Base-by-base conservation (phyloP, 2,329 filamentous ascomycete genomes). In the Stemphylium vesicarium region DNA sequence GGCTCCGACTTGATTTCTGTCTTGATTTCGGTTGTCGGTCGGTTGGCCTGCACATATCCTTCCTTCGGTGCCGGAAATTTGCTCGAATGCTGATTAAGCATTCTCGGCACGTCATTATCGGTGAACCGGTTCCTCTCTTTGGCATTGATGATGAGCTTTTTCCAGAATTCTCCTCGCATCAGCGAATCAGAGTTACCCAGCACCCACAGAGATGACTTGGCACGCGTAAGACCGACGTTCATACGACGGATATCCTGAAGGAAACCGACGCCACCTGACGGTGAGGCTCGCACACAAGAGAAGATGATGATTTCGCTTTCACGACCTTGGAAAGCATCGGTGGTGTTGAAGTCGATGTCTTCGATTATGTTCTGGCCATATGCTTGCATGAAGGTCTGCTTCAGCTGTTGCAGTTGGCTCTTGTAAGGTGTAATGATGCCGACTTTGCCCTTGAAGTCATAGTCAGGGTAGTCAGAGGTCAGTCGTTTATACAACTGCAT, bases 391-490 rank as follows among this genome's bases (percentile, higher is more conserved):
- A 99, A 99, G 2, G 88, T 87, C 41, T 82, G 81, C 60, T 90
- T 92, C 54, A 99, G 82, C 73, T 92, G 88, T 52, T 84, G 86
- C 12, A 99, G 80, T 74, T 99, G 95, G 16, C 92, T 92, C 74
- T 98, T 99, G 78, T 99, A 99, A 0, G 94, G 95, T 0, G 96
- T 98, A 72, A 99, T 99, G 74, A 99, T 94, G 65, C 95, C 95
- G 50, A 99, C 89, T 72, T 96, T 96, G 58, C 90, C 87, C 35
- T 83, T 85, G 64, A 95, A 87, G 66, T 96, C 86, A 58, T 85
- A 85, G 3, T 81, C 79, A 15, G 89, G 63, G 56, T 76, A 94
- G 70, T 96, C 93, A 0, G 82, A 83, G 35, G 84, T 85, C 60
- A 99, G 85, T 4, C 92, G 86, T 37, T 90, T 84, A 73, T 95